Evolutionary conservation across 768 basidiomycete species (phyloP).

Genomic region (Atractiella rhizophila): DNA sequence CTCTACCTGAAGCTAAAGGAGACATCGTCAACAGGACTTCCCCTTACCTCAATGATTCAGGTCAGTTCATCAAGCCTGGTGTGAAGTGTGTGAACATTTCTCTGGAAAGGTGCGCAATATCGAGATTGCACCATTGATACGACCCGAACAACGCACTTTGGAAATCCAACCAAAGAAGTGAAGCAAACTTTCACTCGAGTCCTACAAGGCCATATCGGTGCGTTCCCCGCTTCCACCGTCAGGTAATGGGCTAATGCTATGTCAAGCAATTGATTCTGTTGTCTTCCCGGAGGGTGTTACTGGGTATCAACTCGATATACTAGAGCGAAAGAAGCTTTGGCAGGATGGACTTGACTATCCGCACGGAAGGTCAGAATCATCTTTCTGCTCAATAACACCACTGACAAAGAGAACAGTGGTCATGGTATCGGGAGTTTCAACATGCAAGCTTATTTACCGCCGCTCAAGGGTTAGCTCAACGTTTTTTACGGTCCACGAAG

Average conservation of each 20-base stretch:
- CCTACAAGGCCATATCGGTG: conserved; percentile 91
- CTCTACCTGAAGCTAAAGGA: conserved; percentile 45
- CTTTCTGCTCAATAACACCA: neutral
- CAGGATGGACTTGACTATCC: conserved; percentile 21
- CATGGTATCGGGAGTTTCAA: conserved; percentile 68
- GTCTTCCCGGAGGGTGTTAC: conserved; percentile 77
- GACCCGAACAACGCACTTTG: conserved; percentile 49
- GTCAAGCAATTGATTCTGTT: conserved; percentile 63
- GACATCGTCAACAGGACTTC: conserved; percentile 46
- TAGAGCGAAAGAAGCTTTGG: conserved; percentile 14
- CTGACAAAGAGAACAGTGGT: conserved; percentile 33
- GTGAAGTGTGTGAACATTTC: too few species aligned
- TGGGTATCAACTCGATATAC: conserved; percentile 24
- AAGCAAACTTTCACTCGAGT: conserved; percentile 83
- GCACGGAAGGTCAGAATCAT: conserved; percentile 37
- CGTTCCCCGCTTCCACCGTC: too few species aligned
- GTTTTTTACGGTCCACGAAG: conserved; percentile 78
- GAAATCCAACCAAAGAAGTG: conserved; percentile 58
- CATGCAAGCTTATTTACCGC: too few species aligned
- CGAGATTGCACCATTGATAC: conserved; percentile 54
- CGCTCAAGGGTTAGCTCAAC: too few species aligned
- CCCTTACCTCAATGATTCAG: conserved; percentile 41
- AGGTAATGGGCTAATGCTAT: too few species aligned
- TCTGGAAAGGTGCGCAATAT: conserved; percentile 34
- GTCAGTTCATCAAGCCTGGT: too few species aligned